A percentile compares a stretch with the other conserved stretches of the same genome.
These are phyloP conservation scores for Pythium periplocum DNA, from an alignment of 352 stramenopile genomes.

Conservation along the genomic window DNA sequence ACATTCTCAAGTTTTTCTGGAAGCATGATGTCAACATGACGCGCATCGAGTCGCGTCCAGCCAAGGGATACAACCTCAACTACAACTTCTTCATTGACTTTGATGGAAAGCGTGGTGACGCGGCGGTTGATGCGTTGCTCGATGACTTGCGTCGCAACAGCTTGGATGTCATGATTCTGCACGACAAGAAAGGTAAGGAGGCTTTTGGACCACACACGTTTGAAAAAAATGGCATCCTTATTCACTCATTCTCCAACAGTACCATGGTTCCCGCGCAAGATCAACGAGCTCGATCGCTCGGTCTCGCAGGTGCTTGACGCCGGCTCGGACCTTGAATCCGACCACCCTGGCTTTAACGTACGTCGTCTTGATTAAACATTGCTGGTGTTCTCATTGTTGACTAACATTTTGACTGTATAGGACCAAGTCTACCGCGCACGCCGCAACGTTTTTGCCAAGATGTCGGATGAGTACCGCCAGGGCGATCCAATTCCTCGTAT, in stretches of 20 bases:
- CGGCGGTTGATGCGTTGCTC: slow-evolving; percentile 81
- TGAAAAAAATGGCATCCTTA: not conserved
- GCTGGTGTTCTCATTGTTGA: not conserved
- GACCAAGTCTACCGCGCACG: slow-evolving; percentile 89
- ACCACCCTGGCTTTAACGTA: slow-evolving; percentile 95
- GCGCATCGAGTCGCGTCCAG: slow-evolving; percentile 93
- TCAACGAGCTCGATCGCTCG: slow-evolving; percentile 72
- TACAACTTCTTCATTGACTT: slow-evolving; percentile 95
- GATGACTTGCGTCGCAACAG: slow-evolving; percentile 81
- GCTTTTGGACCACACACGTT: not conserved
- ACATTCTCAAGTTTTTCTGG: slow-evolving; percentile 96
- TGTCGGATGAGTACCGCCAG: slow-evolving; percentile 88
- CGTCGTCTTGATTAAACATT: slow-evolving; percentile 5
- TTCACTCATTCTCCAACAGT: slow-evolving; percentile 23
- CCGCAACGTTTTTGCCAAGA: slow-evolving; percentile 83
- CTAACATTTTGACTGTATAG: slow-evolving; percentile 12
- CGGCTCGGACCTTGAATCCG: slow-evolving; percentile 89
- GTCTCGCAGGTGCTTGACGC: slow-evolving; percentile 89
- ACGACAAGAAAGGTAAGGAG: slow-evolving; percentile 88
- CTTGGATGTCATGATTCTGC: slow-evolving; percentile 88
- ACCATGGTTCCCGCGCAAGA: slow-evolving; percentile 83
- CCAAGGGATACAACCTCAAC: slow-evolving; percentile 74
- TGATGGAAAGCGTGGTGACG: slow-evolving; percentile 79
- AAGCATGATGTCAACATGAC: slow-evolving; percentile 97
- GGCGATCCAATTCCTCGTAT: slow-evolving; percentile 90